Base-by-base conservation (phyloP, 352 stramenopile species). In the Phytophthora agathidicida region DNA sequence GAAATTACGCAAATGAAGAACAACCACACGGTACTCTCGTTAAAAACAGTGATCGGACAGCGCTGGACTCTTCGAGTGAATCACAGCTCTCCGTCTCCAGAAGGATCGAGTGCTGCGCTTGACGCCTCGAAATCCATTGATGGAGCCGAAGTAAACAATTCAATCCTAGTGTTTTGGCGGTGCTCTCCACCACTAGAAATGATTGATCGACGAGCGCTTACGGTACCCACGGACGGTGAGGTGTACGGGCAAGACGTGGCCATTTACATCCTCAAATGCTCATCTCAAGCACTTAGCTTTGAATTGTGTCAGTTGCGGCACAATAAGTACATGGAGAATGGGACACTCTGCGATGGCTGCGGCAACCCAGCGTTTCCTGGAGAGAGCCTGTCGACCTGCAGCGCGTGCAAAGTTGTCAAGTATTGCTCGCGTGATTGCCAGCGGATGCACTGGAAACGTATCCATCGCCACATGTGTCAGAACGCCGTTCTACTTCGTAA, bases 391-490 rank as follows among this genome's bases (percentile, higher is more conserved):
- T 69, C 45, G 14, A 10, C 37, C 36, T 76, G 67, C 49, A 36
- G 67, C n/a, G 50, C 56, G 6, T 76, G 67, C 24, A 73, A 70
- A 52, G 14, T 27, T 4, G 48, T 70, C 11, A 66, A 66, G 20
- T 76, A 76, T 16, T 76, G 67, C 17, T 59, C 67, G 10, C 56
- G 67, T 17, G 57, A 76, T 16, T 73, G 67, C 30, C 67, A 76
- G 22, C 39, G 39, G 32, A 41, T 57, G 14, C 67, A 76, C 43
- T 76, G 67, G 67, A 76, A 76, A 41, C 50, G 55, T 13, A 57
- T 60, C 20, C 67, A 76, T 37, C 56, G 62, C 23, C 35, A 61
- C 26, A 66, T 76, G 62, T 76, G 67, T 28, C 37, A 60, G 43
- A 37, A 70, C 22, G 10, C 51, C n/a, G 24, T 33, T 14, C 32